Conservation (phyloP, 1,284 basidiomycete species). For the Leccinum ponderosum region DNA sequence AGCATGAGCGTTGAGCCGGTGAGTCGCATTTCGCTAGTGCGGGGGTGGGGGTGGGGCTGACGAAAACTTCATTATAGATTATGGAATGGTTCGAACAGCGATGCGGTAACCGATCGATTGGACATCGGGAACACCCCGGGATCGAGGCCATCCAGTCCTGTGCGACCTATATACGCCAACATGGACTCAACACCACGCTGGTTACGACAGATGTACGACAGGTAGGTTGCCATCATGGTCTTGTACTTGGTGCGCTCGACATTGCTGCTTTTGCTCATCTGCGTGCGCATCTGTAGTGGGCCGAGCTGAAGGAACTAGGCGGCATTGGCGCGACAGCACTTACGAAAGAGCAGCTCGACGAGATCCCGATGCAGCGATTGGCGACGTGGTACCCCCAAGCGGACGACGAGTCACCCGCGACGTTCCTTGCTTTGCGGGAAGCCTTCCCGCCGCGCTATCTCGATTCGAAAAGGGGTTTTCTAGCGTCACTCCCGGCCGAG, state of each 20-base stretch:
- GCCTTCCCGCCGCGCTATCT: slow-evolving; percentile 35
- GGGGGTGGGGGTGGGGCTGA: not conserved
- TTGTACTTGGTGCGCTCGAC: not conserved
- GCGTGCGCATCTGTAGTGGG: slow-evolving; percentile 30
- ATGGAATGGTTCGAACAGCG: slow-evolving; percentile 43
- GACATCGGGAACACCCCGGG: slow-evolving; percentile 38
- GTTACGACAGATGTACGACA: slow-evolving; percentile 43
- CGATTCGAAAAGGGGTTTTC: slow-evolving; percentile 23
- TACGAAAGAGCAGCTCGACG: slow-evolving; percentile 37
- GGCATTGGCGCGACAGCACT: slow-evolving; percentile 44
- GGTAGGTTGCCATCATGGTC: slow-evolving; percentile 25
- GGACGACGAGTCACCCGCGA: slow-evolving; percentile 26
- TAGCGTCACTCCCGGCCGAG: slow-evolving; percentile 31
- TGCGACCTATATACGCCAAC: slow-evolving; percentile 44
- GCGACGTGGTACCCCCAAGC: slow-evolving; percentile 28
- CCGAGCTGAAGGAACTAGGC: slow-evolving; percentile 40
- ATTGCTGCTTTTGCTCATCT: not conserved
- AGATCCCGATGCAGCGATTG: slow-evolving; percentile 24
- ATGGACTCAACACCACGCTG: slow-evolving; percentile 43
- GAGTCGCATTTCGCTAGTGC: slow-evolving; percentile 22
- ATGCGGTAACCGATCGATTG: slow-evolving; percentile 19
- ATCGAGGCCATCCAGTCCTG: slow-evolving; percentile 51
- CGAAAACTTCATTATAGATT: slow-evolving; percentile 31
- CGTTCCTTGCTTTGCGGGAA: slow-evolving; percentile 35
- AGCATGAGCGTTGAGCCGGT: slow-evolving; percentile 52